Percentiles rank a stretch among this genome's conserved stretches.
Evolutionary conservation across 2,329 filamentous ascomycete genomes (phyloP).

Genomic region (Aureobasidium namibiae): DNA sequence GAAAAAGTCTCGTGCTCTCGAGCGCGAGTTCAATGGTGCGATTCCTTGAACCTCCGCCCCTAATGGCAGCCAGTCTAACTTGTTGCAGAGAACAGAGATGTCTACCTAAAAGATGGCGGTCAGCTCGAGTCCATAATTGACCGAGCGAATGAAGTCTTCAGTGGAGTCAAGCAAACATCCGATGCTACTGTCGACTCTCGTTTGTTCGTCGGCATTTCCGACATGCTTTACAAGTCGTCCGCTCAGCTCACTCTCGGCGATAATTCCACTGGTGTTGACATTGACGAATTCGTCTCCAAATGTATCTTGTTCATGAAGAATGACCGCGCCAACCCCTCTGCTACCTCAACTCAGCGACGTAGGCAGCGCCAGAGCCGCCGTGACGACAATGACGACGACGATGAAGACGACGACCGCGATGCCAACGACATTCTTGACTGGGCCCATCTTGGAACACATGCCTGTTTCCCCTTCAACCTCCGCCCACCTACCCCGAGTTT

Average conservation of each 20-base stretch:
- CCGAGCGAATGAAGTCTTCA: conserved; percentile 48
- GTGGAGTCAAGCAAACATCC: conserved; percentile 68
- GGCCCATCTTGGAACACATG: conserved; percentile 71
- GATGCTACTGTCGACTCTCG: conserved; percentile 87
- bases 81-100: conserved; percentile 57
- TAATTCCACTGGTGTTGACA: conserved; percentile 65
- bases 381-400: conserved; percentile 41
- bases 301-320: conserved; percentile 77
- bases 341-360: conserved; percentile 18
- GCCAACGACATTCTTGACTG: conserved; percentile 66
- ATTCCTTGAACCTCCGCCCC: not conserved
- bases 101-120: conserved; percentile 59
- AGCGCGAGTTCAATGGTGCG: conserved; percentile 50
- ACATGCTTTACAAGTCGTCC: conserved; percentile 72
- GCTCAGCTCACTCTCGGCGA: conserved; percentile 66
- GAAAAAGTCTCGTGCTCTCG: conserved; percentile 60
- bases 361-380: conserved; percentile 10
- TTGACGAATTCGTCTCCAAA: conserved; percentile 87
- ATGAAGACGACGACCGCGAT: conserved; percentile 57
- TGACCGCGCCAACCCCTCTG: conserved; percentile 36
- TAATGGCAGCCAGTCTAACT: not conserved
- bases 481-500: conserved; percentile 76
- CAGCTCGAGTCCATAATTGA: conserved; percentile 44
- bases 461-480: conserved; percentile 62
- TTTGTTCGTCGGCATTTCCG: conserved; percentile 72